A percentile compares a stretch with the other conserved stretches of the same genome.
These are phyloP conservation scores for Magnolia officinalis DNA, from an alignment of 164 flowering plant genomes.

Conservation along the genomic window DNA sequence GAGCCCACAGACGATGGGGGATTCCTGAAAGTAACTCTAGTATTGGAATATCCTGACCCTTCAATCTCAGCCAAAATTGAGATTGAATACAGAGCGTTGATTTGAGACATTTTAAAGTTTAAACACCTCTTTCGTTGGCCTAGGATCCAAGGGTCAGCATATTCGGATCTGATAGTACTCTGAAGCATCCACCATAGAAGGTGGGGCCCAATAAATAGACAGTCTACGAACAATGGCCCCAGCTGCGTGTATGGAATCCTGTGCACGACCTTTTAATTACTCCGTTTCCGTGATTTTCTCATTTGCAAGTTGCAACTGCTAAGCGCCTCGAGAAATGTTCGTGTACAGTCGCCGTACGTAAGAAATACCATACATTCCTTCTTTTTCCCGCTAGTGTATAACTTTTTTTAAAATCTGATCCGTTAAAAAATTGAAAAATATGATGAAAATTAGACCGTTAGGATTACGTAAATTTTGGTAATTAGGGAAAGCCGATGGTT, in stretches of 20 bases:
- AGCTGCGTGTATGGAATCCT: neutral
- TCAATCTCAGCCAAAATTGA: too few relatives aligned
- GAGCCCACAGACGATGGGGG: too few relatives aligned
- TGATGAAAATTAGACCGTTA: neutral
- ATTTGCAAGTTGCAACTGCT: neutral
- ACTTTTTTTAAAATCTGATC: neutral
- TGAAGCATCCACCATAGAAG: too few relatives aligned
- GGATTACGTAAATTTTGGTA: neutral
- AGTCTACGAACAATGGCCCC: too few relatives aligned
- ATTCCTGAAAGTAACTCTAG: too few relatives aligned
- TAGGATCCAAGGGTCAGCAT: too few relatives aligned
- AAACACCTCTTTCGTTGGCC: too few relatives aligned
- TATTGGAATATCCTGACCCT: too few relatives aligned
- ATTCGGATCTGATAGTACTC: too few relatives aligned
- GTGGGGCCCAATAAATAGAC: too few relatives aligned
- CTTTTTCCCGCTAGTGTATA: neutral
- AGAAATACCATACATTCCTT: neutral
- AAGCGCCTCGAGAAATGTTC: neutral
- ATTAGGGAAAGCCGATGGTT: neutral
- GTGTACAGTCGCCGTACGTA: neutral
- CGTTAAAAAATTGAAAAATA: neutral
- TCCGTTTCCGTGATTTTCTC: neutral
- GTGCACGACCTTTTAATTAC: neutral
- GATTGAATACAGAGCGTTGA: too few relatives aligned
- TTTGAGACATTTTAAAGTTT: too few relatives aligned